phyloP scores from a whole-genome alignment of 495 filamentous ascomycete genomes.

The Trichocladium uniseriatum region DNA sequence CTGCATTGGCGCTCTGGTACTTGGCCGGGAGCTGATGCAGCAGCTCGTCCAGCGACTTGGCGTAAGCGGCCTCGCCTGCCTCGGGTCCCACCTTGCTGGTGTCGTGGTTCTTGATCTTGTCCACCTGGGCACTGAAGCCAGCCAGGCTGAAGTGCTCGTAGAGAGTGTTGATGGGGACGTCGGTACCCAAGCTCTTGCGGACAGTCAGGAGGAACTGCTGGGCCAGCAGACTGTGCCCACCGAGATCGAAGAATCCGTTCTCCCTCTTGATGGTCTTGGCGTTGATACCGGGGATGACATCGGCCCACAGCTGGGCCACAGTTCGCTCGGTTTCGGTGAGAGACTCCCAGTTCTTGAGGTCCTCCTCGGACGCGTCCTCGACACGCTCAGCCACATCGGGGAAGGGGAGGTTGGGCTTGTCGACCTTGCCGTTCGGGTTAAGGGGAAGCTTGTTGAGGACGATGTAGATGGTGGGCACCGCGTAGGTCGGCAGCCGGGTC shows the following conservation, averaged over 20 bases:
- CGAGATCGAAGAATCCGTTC: conserved; percentile 76
- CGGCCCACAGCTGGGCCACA: conserved; percentile 31
- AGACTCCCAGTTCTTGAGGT: conserved; percentile 57
- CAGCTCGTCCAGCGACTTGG: conserved; percentile 45
- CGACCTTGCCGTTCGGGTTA: conserved; percentile 93
- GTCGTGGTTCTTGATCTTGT: conserved; percentile 41
- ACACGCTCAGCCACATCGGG: conserved; percentile 55
- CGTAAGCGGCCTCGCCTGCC: conserved; percentile 60
- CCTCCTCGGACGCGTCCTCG: conserved; percentile 53
- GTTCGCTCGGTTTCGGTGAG: conserved; percentile 35
- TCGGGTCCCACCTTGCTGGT: conserved; percentile 30
- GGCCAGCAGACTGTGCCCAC: conserved; percentile 79
- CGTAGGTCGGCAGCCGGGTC: conserved; percentile 67
- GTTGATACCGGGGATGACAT: conserved; percentile 46
- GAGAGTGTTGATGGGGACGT: conserved; percentile 68
- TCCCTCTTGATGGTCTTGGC: conserved; percentile 54
- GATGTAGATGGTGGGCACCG: conserved; percentile 71
- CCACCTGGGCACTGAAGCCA: conserved; percentile 66
- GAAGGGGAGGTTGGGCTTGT: conserved; percentile 85
- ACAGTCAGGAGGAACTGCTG: conserved; percentile 70
- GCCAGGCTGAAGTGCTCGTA: conserved; percentile 67
- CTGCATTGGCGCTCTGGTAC: conserved; percentile 31
- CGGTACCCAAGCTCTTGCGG: conserved; percentile 51
- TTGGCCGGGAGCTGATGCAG: conserved; percentile 27
- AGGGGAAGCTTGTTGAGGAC: conserved; percentile 72